A percentile compares a stretch with the other conserved stretches of the same genome.
Evolutionary conservation across 805 yeast genomes (phyloP).

Genomic region (Zygoascus biomembranicola): DNA sequence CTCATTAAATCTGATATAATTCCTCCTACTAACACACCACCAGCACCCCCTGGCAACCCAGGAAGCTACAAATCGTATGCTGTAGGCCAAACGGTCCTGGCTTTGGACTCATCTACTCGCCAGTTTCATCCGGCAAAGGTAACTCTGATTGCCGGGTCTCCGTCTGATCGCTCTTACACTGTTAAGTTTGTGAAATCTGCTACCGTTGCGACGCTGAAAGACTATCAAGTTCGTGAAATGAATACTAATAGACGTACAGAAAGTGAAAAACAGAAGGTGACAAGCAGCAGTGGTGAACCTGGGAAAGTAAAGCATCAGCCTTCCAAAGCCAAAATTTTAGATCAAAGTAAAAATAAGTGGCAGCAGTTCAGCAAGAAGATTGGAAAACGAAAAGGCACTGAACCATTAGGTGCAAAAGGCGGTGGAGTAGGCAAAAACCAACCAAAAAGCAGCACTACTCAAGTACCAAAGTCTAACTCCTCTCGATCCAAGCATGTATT

Average conservation of each 20-base stretch:
- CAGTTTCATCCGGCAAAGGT: conserved; percentile 22
- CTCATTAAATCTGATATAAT: background rate
- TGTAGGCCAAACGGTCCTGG: conserved; percentile 22
- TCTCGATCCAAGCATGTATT: background rate
- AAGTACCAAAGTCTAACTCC: background rate
- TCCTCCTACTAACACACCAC: background rate
- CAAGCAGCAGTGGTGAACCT: background rate
- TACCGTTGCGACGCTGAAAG: conserved; percentile 19
- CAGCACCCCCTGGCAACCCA: background rate
- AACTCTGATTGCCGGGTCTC: conserved; percentile 23
- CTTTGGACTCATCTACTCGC: conserved; percentile 24
- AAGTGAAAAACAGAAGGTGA: background rate
- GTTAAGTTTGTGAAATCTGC: conserved; percentile 19
- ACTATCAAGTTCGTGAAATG: conserved; percentile 4
- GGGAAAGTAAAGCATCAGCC: conserved; percentile 2
- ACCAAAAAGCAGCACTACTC: background rate
- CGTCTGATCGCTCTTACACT: conserved; percentile 18
- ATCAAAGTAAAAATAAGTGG: conserved; percentile 22
- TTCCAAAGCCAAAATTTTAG: conserved; percentile 14
- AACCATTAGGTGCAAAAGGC: background rate
- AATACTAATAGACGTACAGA: background rate
- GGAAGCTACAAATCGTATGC: background rate
- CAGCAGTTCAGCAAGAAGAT: conserved; percentile 20
- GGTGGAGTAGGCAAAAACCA: background rate
- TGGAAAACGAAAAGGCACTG: background rate